Conservation (phyloP, 2,329 filamentous ascomycete species). For the Blumeria graminis region DNA sequence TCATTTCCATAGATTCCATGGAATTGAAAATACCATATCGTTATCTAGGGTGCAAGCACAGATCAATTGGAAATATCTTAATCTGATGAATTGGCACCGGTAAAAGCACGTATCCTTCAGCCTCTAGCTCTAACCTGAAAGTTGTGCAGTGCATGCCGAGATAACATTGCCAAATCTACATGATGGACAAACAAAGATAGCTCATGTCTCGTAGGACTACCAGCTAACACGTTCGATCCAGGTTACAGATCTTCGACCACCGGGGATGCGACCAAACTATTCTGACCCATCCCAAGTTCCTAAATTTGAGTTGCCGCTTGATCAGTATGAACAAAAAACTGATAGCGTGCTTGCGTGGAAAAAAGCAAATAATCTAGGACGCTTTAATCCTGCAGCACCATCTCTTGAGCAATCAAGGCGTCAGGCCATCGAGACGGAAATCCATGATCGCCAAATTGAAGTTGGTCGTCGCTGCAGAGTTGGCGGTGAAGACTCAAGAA, state of each 20-base stretch:
- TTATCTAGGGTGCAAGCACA: too few species aligned
- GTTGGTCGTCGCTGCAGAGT: conserved; percentile 40
- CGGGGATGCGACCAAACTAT: conserved; percentile 52
- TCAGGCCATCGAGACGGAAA: conserved; percentile 41
- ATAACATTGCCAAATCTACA: too few species aligned
- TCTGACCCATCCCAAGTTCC: conserved; percentile 59
- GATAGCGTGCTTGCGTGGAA: conserved; percentile 93
- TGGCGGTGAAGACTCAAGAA: conserved; percentile 40
- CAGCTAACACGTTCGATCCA: conserved; percentile 16
- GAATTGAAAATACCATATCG: too few species aligned
- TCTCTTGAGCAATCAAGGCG: conserved; percentile 49
- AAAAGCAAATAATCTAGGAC: conserved; percentile 78
- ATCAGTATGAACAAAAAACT: conserved; percentile 63
- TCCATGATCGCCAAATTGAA: conserved; percentile 41
- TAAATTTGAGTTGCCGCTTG: conserved; percentile 72
- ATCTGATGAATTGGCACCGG: too few species aligned
- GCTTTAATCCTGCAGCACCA: conserved; percentile 72
- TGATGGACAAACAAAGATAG: too few species aligned
- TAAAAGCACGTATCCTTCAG: too few species aligned
- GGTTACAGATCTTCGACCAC: conserved; percentile 62
- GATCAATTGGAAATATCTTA: too few species aligned
- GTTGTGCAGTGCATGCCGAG: too few species aligned
- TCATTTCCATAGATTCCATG: too few species aligned
- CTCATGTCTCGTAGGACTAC: neutral
- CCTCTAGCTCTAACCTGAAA: too few species aligned